Conservation (phyloP, 257 asterid species). For the Jasminum sambac region DNA sequence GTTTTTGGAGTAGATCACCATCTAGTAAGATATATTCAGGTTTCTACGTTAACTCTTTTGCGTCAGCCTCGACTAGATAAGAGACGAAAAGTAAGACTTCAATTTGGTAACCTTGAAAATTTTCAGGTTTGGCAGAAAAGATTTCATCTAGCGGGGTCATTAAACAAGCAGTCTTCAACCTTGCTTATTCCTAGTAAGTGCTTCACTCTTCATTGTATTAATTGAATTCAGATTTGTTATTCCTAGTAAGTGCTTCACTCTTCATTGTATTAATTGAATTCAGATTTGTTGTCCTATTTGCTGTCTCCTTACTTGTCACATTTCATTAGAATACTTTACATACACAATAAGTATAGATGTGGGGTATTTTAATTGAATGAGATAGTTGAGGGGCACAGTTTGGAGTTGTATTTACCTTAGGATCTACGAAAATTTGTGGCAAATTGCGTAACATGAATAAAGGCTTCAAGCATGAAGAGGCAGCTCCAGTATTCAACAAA, state of each 20-base stretch:
- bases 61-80: background rate
- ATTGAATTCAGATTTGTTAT: no score
- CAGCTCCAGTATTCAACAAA: conserved; percentile 72
- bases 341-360: no score
- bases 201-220: background rate
- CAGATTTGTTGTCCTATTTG: no score
- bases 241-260: no score
- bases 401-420: background rate
- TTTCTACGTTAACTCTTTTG: conserved; percentile 20
- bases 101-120: conserved; percentile 1
- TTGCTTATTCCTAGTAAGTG: conserved; percentile 75
- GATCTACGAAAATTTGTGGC: conserved; percentile 62
- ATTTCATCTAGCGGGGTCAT: conserved; percentile 59
- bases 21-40: conserved; percentile 73
- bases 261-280: no score
- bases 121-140: conserved; percentile 66
- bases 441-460: conserved; percentile 62
- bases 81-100: background rate
- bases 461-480: conserved; percentile 71
- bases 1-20: conserved; percentile 73
- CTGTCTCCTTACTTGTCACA: no score
- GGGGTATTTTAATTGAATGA: no score
- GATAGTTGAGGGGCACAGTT: background rate
- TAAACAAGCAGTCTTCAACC: conserved; percentile 54
- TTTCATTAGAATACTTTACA: no score